Base-by-base conservation (phyloP, 495 filamentous ascomycete genomes). In the Diplogelasinospora grovesii region DNA sequence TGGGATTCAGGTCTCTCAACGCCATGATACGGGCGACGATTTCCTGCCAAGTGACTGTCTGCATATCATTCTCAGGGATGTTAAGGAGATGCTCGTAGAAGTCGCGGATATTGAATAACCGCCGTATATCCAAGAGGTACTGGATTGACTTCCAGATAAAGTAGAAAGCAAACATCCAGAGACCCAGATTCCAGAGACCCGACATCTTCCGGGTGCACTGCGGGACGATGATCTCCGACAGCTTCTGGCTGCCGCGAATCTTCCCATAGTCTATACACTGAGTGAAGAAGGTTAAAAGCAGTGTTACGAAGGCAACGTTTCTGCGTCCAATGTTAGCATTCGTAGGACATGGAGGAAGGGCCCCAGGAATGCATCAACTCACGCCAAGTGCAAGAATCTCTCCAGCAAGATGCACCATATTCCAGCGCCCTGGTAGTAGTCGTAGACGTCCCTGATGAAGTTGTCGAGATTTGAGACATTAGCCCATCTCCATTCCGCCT, bases 41-140 rank as follows among this genome's bases (percentile, higher is more conserved):
- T 44, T 93, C 83, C 57, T 96, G 88, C 92, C 92, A 98, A 6
- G 88, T 86, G 22, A 97, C 82, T 0, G 89, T 95, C 62, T 97
- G 93, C 55, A 98, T 93, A 45, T 98, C 93, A 15, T 77, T 68
- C 50, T 97, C 93, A 2, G 86, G 85, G 22, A 98, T 82, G 22
- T 83, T 81, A 11, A 98, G 76, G 5, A 96, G 72, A 54, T 96
- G 77, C 27, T 77, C 63, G 61, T 87, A 98, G 61, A 97, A 98
- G 59, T 92, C 81, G 51, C 89, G 87, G 61, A 95, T 79, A 22
- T 85, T 71, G 48, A 75, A 67, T 11, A 97, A 73, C 15, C 81
- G 74, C 13, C 81, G 82, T 23, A 90, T 70, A 47, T 87, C 86
- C n/a, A 83, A 56, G 26, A 90, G 41, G 49, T 81, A 83, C 45